A percentile compares a stretch with the other conserved stretches of the same genome.
Evolutionary conservation across 1,284 basidiomycete species (phyloP).

Genomic region (Erythrobasidium hasegawianum): DNA sequence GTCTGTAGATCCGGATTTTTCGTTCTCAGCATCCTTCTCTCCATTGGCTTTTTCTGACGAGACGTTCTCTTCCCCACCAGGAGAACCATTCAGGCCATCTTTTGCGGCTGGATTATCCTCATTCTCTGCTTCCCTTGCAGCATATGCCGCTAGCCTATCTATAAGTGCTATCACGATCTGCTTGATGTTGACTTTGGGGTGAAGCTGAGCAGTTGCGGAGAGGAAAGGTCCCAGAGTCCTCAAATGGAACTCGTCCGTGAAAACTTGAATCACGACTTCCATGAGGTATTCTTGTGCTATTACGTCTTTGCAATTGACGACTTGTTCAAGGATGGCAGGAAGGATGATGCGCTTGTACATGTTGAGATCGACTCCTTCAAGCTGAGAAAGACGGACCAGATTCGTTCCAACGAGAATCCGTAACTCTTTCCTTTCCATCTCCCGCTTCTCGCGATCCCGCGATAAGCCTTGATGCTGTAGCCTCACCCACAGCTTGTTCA

Average conservation of each 20-base stretch:
- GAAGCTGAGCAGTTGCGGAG: slow-evolving; percentile 84
- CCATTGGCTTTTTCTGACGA: slow-evolving; percentile 38
- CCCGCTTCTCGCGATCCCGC: slow-evolving; percentile 87
- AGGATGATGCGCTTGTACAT: slow-evolving; percentile 81
- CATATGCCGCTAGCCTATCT: slow-evolving; percentile 88
- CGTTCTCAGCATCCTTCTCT: slow-evolving; percentile 24
- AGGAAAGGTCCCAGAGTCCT: slow-evolving; percentile 88
- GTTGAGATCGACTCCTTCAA: slow-evolving; percentile 87
- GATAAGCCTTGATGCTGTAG: slow-evolving; percentile 94
- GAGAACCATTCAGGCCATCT: slow-evolving; percentile 50
- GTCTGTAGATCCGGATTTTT: slow-evolving; percentile 40
- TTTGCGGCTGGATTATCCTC: slow-evolving; percentile 80
- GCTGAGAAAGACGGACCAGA: slow-evolving; percentile 82
- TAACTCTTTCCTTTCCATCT: slow-evolving; percentile 85
- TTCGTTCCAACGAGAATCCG: slow-evolving; percentile 94
- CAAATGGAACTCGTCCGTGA: slow-evolving; percentile 93
- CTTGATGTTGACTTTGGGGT: slow-evolving; percentile 95
- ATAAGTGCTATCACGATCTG: slow-evolving; percentile 92
- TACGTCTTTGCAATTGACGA: slow-evolving; percentile 93
- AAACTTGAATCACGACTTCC: slow-evolving; percentile 98
- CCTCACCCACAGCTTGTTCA: slow-evolving; percentile 98
- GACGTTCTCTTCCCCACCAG: slow-evolving; percentile 46
- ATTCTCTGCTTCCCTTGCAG: slow-evolving; percentile 85
- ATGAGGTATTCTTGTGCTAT: slow-evolving; percentile 97
- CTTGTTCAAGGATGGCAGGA: slow-evolving; percentile 85